Evolutionary conservation across 2,329 filamentous ascomycete genomes (phyloP).

Genomic region (Trichoderma endophyticum): DNA sequence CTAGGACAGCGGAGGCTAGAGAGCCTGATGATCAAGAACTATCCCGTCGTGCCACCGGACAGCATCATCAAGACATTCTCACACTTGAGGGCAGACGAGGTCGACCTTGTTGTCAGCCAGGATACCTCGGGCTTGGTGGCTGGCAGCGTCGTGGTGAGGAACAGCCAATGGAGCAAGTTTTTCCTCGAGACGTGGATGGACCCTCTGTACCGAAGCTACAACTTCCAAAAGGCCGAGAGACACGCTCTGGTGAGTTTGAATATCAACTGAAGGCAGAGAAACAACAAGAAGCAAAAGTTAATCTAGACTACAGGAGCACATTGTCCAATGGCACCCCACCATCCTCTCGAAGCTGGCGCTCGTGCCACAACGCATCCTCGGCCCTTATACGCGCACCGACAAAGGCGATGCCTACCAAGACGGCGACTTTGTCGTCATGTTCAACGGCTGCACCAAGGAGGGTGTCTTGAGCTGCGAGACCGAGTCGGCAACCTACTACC

Average conservation of each 20-base stretch:
- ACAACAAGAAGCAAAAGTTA: constrained; percentile 21
- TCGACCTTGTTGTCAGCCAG: constrained; percentile 81
- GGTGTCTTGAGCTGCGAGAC: constrained; percentile 63
- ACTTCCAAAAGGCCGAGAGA: constrained; percentile 90
- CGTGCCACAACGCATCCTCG: constrained; percentile 80
- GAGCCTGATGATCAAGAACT: constrained; percentile 76
- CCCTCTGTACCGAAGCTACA: constrained; percentile 88
- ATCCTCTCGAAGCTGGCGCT: constrained; percentile 86
- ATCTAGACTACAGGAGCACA: constrained; percentile 63
- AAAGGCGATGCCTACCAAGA: constrained; percentile 68
- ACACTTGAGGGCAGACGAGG: constrained; percentile 71
- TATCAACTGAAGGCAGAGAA: background rate
- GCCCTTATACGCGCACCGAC: constrained; percentile 64
- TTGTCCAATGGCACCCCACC: constrained; percentile 95
- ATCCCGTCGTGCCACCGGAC: constrained; percentile 86
- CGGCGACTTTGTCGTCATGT: constrained; percentile 80
- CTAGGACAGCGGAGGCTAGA: constrained; percentile 67
- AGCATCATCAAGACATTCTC: constrained; percentile 94
- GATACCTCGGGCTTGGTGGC: constrained; percentile 75
- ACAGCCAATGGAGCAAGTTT: constrained; percentile 87
- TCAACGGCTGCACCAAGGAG: constrained; percentile 65
- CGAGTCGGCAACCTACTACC: constrained; percentile 58
- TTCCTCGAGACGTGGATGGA: constrained; percentile 96
- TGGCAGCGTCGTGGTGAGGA: constrained; percentile 74
- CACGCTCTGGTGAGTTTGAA: constrained; percentile 72